Base-by-base conservation (phyloP, 768 basidiomycete species). In the Collybia mongolica region DNA sequence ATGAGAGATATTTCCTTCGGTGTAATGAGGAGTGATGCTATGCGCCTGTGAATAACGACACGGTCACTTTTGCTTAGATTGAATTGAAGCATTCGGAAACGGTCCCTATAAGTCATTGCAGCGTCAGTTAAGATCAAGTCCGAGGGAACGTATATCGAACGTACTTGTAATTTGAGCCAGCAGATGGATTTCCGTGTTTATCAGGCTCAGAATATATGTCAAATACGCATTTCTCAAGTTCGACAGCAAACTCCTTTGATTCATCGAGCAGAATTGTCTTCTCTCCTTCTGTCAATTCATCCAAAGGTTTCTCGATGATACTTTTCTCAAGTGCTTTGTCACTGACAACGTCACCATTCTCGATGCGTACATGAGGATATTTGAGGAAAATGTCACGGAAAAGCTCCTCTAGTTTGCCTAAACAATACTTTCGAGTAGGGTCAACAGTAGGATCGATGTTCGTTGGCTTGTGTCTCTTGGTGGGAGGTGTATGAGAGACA, bases 41-140 rank as follows among this genome's bases (percentile, higher is more conserved):
- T 90, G 56, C 88, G 83, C 60, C 79, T 82, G 66, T 93, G 90
- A 56, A 96, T 81, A 53, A 77, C 74, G 50, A 84, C 80, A 61
- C 91, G 88, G 60, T 94, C 92, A 61, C 74, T 71, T 70, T 93
- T 84, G 73, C 79, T 88, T 61, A 96, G 71, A 70, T 96, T 96
- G 72, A 92, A 96, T 51, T 82, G 83, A 44, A 94, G 77, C 79
- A 86, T 94, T 52, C 93, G 84, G 72, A 93, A 95, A 60, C 91
- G 90, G 69, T 92, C 88, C 75, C 91, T 93, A 42, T 24, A 48
- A 51, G 47, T 22, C 46, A 18, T 35, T 40, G 58, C 19, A 46
- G 1, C 32, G 32, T 44, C 22, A 35, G 22, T 41, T 9, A 32
- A 5, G 14, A 12, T 32, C 32, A 32, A 32, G 24, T 26, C 32